A percentile compares a stretch with the other conserved stretches of the same genome.
Evolutionary conservation across 306 rosid genomes (phyloP).

Genomic region (Fragaria iinumae): DNA sequence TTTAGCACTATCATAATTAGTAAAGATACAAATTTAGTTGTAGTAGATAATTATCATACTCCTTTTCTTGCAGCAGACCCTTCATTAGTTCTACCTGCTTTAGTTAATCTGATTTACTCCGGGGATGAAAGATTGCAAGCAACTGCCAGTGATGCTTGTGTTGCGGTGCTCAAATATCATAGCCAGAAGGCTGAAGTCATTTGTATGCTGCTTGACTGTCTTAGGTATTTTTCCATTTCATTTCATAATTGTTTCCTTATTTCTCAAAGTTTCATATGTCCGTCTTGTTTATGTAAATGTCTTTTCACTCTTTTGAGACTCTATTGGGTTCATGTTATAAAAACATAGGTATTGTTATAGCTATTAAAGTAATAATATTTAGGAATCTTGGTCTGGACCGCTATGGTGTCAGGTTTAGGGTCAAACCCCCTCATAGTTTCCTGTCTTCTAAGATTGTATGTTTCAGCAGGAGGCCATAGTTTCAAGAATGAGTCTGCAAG

Average conservation of each 20-base stretch:
- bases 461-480: background rate
- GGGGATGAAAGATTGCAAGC: conserved; percentile 50
- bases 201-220: conserved; percentile 73
- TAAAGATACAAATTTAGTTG: conserved; percentile 6
- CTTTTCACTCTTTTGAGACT: background rate
- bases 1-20: background rate
- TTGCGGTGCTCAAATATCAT: conserved; percentile 61
- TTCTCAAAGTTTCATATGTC: conserved; percentile 2
- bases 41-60: conserved; percentile 21
- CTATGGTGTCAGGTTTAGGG: background rate
- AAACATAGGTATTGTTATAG: background rate
- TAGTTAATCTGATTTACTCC: conserved; percentile 60
- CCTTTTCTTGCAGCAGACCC: conserved; percentile 78
- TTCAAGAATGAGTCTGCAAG: background rate
- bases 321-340: background rate
- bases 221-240: conserved; percentile 50
- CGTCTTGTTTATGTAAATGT: conserved; percentile 13
- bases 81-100: conserved; percentile 56
- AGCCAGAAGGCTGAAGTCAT: conserved; percentile 58
- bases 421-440: background rate
- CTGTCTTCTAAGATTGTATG: background rate
- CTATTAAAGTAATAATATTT: background rate
- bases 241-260: background rate
- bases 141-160: conserved; percentile 56
- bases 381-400: background rate